phyloP scores from a whole-genome alignment of 2,329 filamentous ascomycete species.

The Pestalotiopsis sp. region DNA sequence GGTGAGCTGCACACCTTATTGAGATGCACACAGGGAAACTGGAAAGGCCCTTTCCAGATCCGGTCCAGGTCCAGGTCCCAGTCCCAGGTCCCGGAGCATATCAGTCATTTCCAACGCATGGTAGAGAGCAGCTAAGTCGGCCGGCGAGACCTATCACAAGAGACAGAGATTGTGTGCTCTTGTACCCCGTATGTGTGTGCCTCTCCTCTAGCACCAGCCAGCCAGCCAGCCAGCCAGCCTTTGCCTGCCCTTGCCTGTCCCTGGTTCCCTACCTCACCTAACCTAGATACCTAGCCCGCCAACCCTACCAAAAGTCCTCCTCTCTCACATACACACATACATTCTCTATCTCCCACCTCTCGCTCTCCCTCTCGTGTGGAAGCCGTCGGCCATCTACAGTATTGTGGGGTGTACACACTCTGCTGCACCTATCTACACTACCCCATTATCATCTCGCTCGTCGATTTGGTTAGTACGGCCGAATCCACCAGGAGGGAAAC shows the following conservation, averaged over 20 bases:
- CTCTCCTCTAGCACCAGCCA: not conserved
- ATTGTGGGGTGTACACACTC: not conserved
- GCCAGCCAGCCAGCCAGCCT: not conserved
- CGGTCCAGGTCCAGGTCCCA: not conserved
- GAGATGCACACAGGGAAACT: not conserved
- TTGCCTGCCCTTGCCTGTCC: too few relatives aligned
- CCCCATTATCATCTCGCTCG: not conserved
- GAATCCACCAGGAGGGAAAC: not conserved
- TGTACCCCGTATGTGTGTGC: not conserved
- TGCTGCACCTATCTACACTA: not conserved
- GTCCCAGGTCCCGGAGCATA: not conserved
- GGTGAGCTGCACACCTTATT: not conserved
- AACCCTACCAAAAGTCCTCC: not conserved
- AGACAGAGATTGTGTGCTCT: not conserved
- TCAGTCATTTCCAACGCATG: not conserved
- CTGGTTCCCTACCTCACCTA: not conserved
- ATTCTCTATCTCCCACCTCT: not conserved
- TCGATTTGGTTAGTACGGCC: not conserved
- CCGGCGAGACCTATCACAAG: not conserved
- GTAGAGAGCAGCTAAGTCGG: not conserved
- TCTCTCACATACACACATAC: not conserved
- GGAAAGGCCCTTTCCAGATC: not conserved
- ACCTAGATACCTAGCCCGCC: not conserved
- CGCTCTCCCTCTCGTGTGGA: not conserved
- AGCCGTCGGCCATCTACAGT: too few relatives aligned